Conservation (phyloP, 805 yeast species). For the Hermanozyma aechmeae region DNA sequence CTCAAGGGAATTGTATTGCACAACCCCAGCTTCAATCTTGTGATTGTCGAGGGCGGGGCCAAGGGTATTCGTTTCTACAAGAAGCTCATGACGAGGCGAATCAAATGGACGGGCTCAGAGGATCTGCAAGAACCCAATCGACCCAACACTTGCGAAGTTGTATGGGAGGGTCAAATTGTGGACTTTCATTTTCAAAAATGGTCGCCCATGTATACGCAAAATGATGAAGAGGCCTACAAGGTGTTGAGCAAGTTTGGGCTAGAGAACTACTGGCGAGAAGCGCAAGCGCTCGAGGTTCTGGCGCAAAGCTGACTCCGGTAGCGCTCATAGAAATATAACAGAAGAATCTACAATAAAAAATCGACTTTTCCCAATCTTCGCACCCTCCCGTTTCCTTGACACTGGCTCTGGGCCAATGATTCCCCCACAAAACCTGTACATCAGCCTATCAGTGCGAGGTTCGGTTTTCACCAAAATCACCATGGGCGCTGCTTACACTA, state of each 20-base stretch:
- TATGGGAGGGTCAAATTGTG: conserved; percentile 67
- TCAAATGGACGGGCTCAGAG: conserved; percentile 53
- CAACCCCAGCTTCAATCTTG: conserved; percentile 39
- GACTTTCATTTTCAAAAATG: conserved; percentile 54
- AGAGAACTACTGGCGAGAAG: conserved; percentile 48
- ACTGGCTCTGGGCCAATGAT: too few species aligned
- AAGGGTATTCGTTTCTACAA: conserved; percentile 55
- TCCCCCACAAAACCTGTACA: too few species aligned
- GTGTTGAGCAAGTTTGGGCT: conserved; percentile 42
- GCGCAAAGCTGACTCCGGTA: too few species aligned
- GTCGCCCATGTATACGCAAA: conserved; percentile 49
- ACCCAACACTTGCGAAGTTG: conserved; percentile 39
- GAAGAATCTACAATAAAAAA: too few species aligned
- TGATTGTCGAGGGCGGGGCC: conserved; percentile 69
- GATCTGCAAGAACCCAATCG: conserved; percentile 30
- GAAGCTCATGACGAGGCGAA: conserved; percentile 49
- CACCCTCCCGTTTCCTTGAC: too few species aligned
- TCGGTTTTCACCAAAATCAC: conserved; percentile 2
- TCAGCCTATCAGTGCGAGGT: too few species aligned
- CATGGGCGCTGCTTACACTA: conserved; percentile 35
- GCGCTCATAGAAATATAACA: too few species aligned
- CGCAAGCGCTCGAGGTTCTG: too few species aligned
- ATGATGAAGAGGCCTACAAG: conserved; percentile 41
- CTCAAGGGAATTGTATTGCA: conserved; percentile 55
- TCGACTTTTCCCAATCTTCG: too few species aligned